Evolutionary conservation across 805 yeast species (phyloP).

Genomic region (Lachancea mirantina): DNA sequence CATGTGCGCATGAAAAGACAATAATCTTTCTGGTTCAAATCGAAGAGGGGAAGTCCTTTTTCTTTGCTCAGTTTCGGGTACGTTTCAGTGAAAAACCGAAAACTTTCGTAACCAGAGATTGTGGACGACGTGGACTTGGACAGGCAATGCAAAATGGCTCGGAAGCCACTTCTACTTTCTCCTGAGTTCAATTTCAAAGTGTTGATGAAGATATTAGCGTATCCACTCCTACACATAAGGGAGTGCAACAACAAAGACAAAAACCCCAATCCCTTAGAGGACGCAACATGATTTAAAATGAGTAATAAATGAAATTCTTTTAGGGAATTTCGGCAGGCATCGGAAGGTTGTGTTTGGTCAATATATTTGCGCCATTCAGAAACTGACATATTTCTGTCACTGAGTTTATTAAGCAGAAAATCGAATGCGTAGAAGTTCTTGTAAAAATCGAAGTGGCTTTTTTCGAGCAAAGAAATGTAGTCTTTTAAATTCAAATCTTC

Average conservation of each 20-base stretch:
- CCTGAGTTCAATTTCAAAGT: slow-evolving; percentile 8
- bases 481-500: slow-evolving; percentile 10
- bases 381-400: slow-evolving; percentile 7
- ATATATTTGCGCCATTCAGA: slow-evolving; percentile 11
- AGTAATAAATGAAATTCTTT: slow-evolving; percentile 12
- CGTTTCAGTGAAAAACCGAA: slow-evolving; percentile 8
- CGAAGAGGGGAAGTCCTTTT: background rate
- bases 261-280: slow-evolving; percentile 11
- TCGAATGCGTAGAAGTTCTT: slow-evolving; percentile 10
- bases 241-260: slow-evolving; percentile 12
- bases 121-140: slow-evolving; percentile 12
- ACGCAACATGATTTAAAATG: slow-evolving; percentile 9
- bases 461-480: slow-evolving; percentile 8
- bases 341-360: slow-evolving; percentile 8
- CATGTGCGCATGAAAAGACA: slow-evolving; percentile 8
- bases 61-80: background rate
- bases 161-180: slow-evolving; percentile 11
- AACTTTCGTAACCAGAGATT: slow-evolving; percentile 11
- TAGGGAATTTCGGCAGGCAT: slow-evolving; percentile 11
- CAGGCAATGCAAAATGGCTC: slow-evolving; percentile 12
- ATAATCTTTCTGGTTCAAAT: slow-evolving; percentile 14
- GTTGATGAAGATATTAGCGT: slow-evolving; percentile 8
- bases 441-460: slow-evolving; percentile 10
- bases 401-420: slow-evolving; percentile 13
- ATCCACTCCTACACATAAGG: slow-evolving; percentile 9